Evolutionary conservation across 2,329 filamentous ascomycete genomes (phyloP), one percentile per base, ranked within the genome.

Genomic region (Botrytis aclada): DNA sequence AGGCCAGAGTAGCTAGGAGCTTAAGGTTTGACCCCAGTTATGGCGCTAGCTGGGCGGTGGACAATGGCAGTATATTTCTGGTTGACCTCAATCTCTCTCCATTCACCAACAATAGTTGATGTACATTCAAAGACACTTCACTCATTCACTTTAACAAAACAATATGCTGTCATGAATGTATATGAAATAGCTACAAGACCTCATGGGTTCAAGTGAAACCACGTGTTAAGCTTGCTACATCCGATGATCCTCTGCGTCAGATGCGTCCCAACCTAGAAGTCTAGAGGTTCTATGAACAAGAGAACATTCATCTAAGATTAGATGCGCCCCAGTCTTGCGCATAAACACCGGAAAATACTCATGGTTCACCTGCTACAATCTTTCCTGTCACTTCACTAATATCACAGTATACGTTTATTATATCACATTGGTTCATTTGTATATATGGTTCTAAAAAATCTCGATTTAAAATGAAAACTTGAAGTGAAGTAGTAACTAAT

Each of bases 1-100:
- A 70, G 67, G 67, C 67, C 67, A 70, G 54, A 70, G 67, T 70
- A 70, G 39, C 54, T 61, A 45, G 67, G 67, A 61, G 67, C 54
- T 56, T 67, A 18, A 37, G 41, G 54, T 29, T 34, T 32, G 66
- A 34, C 20, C 66, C 66, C 66, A 60, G 37, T 58, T 34, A 58
- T 43, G 29, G 29, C 54, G 41, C 39, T 61, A 70, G 39, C 7
- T 43, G 6, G 54, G 20, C 67, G 67, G 67, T 70, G 54, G 18
- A 18, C 1, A 6, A 7, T 45, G 54, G 67, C 67, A 70, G 54
- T 43, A 69, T 69, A 41, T 69, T 56, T 56, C n/a, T 29, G 51
- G n/a, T 18, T 56, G n/a, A 54, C 51, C 51, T 56, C 51, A 10
- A 10, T 56, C 14, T 18, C 51, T 56, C 51, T 18, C 18, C 51